phyloP scores from a whole-genome alignment of 2,329 filamentous ascomycete genomes.

The Botrytis squamosa region DNA sequence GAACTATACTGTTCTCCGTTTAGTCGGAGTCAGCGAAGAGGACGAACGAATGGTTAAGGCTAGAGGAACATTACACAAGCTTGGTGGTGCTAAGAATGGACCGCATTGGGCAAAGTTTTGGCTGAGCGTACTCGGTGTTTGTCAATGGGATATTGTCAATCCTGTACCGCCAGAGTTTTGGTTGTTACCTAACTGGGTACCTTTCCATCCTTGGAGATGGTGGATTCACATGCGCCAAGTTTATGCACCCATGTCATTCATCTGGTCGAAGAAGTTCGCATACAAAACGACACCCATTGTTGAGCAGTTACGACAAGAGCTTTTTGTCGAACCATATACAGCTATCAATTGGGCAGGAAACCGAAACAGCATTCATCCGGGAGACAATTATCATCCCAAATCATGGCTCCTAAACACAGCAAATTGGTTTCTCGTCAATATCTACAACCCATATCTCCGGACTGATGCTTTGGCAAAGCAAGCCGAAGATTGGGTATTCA shows the following conservation, averaged over 20 bases:
- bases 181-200: conserved; percentile 88
- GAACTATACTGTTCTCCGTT: conserved; percentile 79
- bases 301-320: conserved; percentile 70
- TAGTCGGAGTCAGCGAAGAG: conserved; percentile 80
- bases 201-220: conserved; percentile 89
- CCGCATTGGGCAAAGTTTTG: conserved; percentile 99
- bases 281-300: conserved; percentile 75
- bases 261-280: conserved; percentile 81
- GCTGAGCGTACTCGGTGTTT: conserved; percentile 80
- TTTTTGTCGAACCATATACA: conserved; percentile 77
- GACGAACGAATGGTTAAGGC: conserved; percentile 85
- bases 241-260: conserved; percentile 87
- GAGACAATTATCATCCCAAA: conserved; percentile 93
- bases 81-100: conserved; percentile 78
- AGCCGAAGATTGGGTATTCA: conserved; percentile 78
- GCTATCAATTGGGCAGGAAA: conserved; percentile 74
- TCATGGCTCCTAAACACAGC: conserved; percentile 74
- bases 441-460: conserved; percentile 80
- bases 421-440: conserved; percentile 74
- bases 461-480: conserved; percentile 61
- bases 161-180: conserved; percentile 91
- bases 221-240: conserved; percentile 99
- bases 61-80: conserved; percentile 73
- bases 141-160: conserved; percentile 89
- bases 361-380: conserved; percentile 75